These are phyloP conservation scores for Poa pratensis DNA, from an alignment of 176 grass and related monocot species.

Conservation along the genomic window DNA sequence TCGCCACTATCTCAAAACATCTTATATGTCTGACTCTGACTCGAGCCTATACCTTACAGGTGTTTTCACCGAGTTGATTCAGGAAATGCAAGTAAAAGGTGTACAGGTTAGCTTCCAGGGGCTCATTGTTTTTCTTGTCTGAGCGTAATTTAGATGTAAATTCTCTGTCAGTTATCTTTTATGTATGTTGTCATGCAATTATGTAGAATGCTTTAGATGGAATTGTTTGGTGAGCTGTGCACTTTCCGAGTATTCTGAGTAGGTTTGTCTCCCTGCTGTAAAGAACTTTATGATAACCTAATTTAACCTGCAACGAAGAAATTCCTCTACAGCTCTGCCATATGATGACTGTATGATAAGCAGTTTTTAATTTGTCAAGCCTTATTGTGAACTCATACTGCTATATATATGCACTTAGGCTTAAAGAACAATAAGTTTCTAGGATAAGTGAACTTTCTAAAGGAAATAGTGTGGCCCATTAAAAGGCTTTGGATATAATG, in stretches of 20 bases:
- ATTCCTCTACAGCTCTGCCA: slow-evolving; percentile 3
- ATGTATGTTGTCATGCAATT: not conserved
- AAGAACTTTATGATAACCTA: not conserved
- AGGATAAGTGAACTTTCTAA: not conserved
- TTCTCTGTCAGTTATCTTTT: not conserved
- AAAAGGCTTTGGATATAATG: slow-evolving; percentile 15
- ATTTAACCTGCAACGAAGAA: not conserved
- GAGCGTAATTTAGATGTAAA: not conserved
- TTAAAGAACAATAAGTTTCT: slow-evolving; percentile 5
- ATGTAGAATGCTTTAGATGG: not conserved
- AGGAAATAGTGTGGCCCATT: not conserved
- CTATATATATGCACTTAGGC: not conserved
- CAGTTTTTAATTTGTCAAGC: not conserved
- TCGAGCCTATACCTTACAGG: slow-evolving; percentile 49
- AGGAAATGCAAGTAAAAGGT: slow-evolving; percentile 98
- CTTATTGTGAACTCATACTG: slow-evolving; percentile 18
- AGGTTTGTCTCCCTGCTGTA: not conserved
- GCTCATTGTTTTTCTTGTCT: slow-evolving; percentile 2
- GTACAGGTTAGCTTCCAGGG: slow-evolving; percentile 69
- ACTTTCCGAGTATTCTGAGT: not conserved
- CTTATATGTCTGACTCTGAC: not conserved
- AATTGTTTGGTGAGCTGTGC: not conserved
- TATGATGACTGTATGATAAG: not conserved
- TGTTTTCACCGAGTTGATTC: slow-evolving; percentile 98
- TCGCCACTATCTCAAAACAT: not conserved